A percentile compares a stretch with the other conserved stretches of the same genome.
These are phyloP conservation scores for Oryza punctata DNA, from an alignment of 176 grass and related monocot species.

Conservation along the genomic window DNA sequence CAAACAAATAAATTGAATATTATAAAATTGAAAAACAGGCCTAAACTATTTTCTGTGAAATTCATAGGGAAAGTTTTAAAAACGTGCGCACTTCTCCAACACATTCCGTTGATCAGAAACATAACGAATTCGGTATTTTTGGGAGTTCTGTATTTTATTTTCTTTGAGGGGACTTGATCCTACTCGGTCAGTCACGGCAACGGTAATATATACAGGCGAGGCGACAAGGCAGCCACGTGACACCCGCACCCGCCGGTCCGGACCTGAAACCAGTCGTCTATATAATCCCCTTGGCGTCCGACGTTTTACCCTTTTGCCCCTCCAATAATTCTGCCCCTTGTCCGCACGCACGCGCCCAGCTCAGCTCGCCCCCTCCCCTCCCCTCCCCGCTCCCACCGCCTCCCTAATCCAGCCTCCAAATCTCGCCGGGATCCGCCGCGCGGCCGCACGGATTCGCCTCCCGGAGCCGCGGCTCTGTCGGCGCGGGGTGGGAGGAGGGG, in stretches of 20 bases:
- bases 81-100: too few species aligned
- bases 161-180: too few species aligned
- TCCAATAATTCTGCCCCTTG: constrained; percentile 1
- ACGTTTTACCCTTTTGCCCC: constrained; percentile 5
- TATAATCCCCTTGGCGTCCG: constrained; percentile 28
- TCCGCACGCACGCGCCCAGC: background rate
- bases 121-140: too few species aligned
- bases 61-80: too few species aligned
- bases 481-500: background rate
- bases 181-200: too few species aligned
- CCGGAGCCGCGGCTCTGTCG: background rate
- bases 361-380: background rate
- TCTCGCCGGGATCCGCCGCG: constrained; percentile 12
- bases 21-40: too few species aligned
- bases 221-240: background rate
- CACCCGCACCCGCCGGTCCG: background rate
- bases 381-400: background rate
- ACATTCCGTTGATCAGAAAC: too few species aligned
- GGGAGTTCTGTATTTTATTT: too few species aligned
- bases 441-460: background rate
- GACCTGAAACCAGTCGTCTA: constrained; percentile 1
- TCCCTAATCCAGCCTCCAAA: background rate
- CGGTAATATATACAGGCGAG: too few species aligned
- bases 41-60: too few species aligned
- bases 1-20: too few species aligned